Conservation (phyloP, 306 rosid genomes). For the Betula pendula region DNA sequence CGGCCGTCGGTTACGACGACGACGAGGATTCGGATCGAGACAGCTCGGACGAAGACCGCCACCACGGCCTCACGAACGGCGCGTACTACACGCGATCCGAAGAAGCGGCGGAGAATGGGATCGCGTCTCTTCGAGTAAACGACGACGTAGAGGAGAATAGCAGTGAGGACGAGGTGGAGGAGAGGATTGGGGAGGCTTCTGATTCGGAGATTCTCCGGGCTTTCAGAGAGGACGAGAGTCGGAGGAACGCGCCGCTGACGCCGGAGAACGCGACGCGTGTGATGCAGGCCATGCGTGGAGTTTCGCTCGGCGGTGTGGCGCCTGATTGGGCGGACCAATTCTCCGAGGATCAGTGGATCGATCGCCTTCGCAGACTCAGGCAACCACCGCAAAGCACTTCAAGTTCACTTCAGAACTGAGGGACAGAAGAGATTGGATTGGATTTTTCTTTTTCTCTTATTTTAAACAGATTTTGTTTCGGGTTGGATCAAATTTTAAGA, state of each 20-base stretch:
- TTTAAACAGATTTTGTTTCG: neutral
- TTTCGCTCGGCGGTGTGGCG: slow-evolving; percentile 61
- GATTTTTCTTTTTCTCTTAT: neutral
- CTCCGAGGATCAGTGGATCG: slow-evolving; percentile 72
- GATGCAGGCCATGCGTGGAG: slow-evolving; percentile 84
- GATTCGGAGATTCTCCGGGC: slow-evolving; percentile 62
- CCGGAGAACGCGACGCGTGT: slow-evolving; percentile 75
- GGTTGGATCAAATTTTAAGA: neutral
- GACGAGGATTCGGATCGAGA: slow-evolving; percentile 37
- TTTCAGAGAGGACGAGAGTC: slow-evolving; percentile 66
- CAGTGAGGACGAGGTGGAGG: slow-evolving; percentile 46
- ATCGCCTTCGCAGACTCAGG: slow-evolving; percentile 58
- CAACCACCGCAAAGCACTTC: slow-evolving; percentile 31
- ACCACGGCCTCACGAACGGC: slow-evolving; percentile 42
- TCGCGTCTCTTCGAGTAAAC: slow-evolving; percentile 56
- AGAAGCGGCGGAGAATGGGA: slow-evolving; percentile 52
- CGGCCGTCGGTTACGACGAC: slow-evolving; percentile 40
- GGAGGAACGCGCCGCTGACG: slow-evolving; percentile 70
- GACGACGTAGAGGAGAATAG: slow-evolving; percentile 38
- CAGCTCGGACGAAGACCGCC: slow-evolving; percentile 45
- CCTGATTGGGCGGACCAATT: slow-evolving; percentile 69
- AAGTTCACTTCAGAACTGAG: slow-evolving; percentile 13
- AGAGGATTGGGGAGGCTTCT: slow-evolving; percentile 34
- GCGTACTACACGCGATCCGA: slow-evolving; percentile 12
- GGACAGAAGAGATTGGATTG: neutral